Evolutionary conservation across 2,329 filamentous ascomycete species (phyloP), one percentile per base, ranked within the genome.

Genomic region (Pleurostoma richardsiae): DNA sequence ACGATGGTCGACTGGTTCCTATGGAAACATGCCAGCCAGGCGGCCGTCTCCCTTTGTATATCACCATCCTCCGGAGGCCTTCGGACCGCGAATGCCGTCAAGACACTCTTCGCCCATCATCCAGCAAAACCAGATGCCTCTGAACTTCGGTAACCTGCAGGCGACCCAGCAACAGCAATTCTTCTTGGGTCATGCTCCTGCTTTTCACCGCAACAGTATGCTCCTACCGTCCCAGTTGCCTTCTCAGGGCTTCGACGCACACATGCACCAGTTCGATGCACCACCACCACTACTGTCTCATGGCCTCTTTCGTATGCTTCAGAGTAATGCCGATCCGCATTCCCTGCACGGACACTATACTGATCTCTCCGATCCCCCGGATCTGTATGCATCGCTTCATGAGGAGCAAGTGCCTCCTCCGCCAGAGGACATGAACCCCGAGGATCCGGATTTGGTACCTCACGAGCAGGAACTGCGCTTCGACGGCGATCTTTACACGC

Each of bases 391-490:
- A 1, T 85, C 86, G 4, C 74, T 92, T 3, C 78, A 83, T 47
- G 86, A 90, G 58, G 83, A 89, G 59, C 85, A 87, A 51, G 74
- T 83, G 1, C 79, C 84, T 5, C 88, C 88, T 5, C 86, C 88
- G 1, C 83, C 86, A 1, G 85, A 89, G 58, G 88, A 92, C 62
- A 89, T 91, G 86, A 86, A 88, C 59, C 86, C 87, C 3, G 76
- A 79, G 3, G 86, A 92, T 57, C 84, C 86, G 2, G 85, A 90
- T 50, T 71, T 91, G 60, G 73, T 85, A 8, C 88, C 88, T 5
- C 86, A 88, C 53, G 86, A 91, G 65, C 88, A 92, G 61, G 85
- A 86, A 54, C 69, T 90, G 49, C 79, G 89, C 42, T 95, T 90
- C 56, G 83, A 84, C 44, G 87, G 86, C 42, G 89, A 95, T 58